Conservation (phyloP, 768 basidiomycete genomes). For the Kwoniella dejecticola region DNA sequence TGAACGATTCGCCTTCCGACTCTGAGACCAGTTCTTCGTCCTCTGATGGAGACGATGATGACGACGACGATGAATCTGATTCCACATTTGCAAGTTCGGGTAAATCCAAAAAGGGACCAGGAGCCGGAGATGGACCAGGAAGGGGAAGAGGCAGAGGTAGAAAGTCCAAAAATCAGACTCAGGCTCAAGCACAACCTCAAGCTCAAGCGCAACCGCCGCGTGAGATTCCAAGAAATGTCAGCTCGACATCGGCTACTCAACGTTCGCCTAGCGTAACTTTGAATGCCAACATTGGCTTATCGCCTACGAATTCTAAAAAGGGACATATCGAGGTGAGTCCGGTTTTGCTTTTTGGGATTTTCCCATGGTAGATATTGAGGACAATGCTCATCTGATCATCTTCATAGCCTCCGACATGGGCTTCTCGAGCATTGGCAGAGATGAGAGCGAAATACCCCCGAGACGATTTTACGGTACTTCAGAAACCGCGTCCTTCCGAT, state of each 20-base stretch:
- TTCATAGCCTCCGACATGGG: constrained; percentile 69
- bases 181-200: not conserved
- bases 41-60: not conserved
- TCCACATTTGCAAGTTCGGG: constrained; percentile 23
- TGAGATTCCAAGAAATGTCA: no score
- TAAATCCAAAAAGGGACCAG: constrained; percentile 7
- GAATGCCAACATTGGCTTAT: no score
- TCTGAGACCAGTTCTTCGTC: not conserved
- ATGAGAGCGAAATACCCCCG: constrained; percentile 75
- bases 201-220: not conserved
- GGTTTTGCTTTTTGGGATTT: no score
- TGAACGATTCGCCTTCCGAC: not conserved
- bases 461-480: constrained; percentile 78
- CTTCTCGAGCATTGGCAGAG: constrained; percentile 66
- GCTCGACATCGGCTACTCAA: no score
- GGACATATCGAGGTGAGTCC: no score
- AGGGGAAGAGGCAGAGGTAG: constrained; percentile 6
- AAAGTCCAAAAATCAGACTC: no score
- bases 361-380: not conserved
- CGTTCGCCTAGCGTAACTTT: no score
- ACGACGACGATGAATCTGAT: constrained; percentile 32
- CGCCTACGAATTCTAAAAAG: no score
- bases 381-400: not conserved
- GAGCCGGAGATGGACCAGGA: no score
- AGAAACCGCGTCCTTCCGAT: constrained; percentile 60